Conservation (phyloP, 78 protist genomes). For the Dictyostelium citrinum region DNA sequence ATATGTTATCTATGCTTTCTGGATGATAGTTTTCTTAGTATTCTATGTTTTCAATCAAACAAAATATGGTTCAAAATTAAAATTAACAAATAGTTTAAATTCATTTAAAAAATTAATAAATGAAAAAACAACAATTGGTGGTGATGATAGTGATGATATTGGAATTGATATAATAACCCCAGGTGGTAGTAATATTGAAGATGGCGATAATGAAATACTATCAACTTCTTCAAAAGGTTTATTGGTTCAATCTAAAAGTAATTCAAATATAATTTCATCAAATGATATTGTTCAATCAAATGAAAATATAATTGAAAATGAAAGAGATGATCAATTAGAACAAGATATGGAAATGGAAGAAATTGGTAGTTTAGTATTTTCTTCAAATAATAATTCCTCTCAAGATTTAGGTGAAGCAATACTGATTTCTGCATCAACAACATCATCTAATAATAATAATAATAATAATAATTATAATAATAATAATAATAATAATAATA, state of each 20-base stretch:
- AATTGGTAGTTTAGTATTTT: background rate
- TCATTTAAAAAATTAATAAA: background rate
- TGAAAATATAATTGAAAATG: background rate
- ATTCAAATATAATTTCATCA: background rate
- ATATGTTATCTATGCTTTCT: background rate
- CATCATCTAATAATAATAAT: background rate
- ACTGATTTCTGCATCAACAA: background rate
- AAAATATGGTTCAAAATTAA: background rate
- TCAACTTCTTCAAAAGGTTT: no score
- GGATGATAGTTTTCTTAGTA: background rate
- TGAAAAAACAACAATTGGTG: background rate
- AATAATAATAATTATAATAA: background rate
- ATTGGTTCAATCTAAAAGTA: background rate
- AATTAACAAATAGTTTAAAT: background rate
- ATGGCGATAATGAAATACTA: background rate
- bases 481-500: background rate
- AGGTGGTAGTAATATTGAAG: background rate
- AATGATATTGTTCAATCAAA: background rate
- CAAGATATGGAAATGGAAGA: background rate
- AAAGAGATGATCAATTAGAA: background rate
- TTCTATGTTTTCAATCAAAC: background rate
- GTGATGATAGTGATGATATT: background rate
- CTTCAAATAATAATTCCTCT: background rate
- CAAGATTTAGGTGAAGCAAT: constrained; percentile 1
- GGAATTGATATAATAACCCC: background rate